phyloP scores from a whole-genome alignment of 768 basidiomycete species.

The Lepiota brunneoincarnata region DNA sequence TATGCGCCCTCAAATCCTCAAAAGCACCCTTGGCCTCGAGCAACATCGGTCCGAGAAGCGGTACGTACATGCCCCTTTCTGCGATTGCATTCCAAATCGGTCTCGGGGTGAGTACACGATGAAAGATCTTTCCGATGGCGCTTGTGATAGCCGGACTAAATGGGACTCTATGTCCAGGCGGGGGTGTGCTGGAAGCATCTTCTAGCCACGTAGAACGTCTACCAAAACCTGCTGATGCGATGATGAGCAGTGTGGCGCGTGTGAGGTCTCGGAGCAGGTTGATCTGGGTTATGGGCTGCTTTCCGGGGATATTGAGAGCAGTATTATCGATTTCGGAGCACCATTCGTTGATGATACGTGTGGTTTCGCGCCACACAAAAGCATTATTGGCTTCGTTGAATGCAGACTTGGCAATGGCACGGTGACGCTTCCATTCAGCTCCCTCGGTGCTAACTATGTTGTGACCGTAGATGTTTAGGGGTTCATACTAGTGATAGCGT shows the following conservation, averaged over 20 bases:
- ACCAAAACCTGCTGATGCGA: slow-evolving; percentile 42
- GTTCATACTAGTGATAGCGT: slow-evolving; percentile 28
- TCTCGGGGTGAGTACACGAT: slow-evolving; percentile 29
- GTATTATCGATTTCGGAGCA: slow-evolving; percentile 31
- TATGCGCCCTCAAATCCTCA: slow-evolving; percentile 34
- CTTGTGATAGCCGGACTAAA: slow-evolving; percentile 32
- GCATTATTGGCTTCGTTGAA: slow-evolving; percentile 51
- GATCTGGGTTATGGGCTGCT: slow-evolving; percentile 9
- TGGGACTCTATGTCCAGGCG: slow-evolving; percentile 29
- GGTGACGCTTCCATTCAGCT: slow-evolving; percentile 46
- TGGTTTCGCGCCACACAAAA: slow-evolving; percentile 47
- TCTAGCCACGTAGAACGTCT: slow-evolving; percentile 29
- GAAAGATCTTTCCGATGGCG: slow-evolving; percentile 26
- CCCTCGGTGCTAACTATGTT: slow-evolving; percentile 43
- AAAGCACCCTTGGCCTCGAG: slow-evolving; percentile 28
- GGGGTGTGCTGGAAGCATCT: slow-evolving; percentile 22
- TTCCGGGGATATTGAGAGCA: neutral
- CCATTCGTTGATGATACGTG: slow-evolving; percentile 39
- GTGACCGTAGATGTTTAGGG: slow-evolving; percentile 42
- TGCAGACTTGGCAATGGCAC: slow-evolving; percentile 42
- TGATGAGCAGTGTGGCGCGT: slow-evolving; percentile 36
- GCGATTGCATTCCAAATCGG: slow-evolving; percentile 30
- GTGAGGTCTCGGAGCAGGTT: slow-evolving; percentile 23
- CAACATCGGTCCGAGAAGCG: slow-evolving; percentile 30
- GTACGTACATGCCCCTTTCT: slow-evolving; percentile 24